Evolutionary conservation across 2,329 filamentous ascomycete species (phyloP).

Genomic region (Lojkania enalia): DNA sequence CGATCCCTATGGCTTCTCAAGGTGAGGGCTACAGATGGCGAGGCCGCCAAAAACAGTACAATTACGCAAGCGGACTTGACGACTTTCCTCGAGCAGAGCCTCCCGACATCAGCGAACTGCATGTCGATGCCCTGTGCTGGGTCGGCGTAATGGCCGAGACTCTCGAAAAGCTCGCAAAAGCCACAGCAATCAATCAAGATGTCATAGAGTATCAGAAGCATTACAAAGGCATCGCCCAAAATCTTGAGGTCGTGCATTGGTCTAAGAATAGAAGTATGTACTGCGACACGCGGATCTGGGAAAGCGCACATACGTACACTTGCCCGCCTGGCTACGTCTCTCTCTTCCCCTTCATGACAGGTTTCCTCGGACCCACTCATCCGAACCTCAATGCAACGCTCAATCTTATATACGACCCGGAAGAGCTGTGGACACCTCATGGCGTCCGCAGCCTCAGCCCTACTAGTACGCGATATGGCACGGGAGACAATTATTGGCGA

Average conservation of each 20-base stretch:
- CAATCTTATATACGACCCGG: constrained; percentile 74
- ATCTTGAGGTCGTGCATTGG: constrained; percentile 92
- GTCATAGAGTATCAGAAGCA: constrained; percentile 68
- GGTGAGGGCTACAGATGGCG: constrained; percentile 93
- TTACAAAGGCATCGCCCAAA: constrained; percentile 73
- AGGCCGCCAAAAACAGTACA: constrained; percentile 78
- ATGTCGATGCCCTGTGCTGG: constrained; percentile 92
- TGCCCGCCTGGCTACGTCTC: constrained; percentile 96
- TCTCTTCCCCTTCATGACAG: constrained; percentile 85
- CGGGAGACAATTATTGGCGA: constrained; percentile 94
- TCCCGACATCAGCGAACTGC: constrained; percentile 88
- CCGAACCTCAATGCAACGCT: constrained; percentile 72
- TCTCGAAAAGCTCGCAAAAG: constrained; percentile 73
- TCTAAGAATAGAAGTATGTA: constrained; percentile 76
- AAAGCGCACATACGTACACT: constrained; percentile 78
- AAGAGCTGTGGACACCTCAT: constrained; percentile 82
- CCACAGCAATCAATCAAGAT: constrained; percentile 73
- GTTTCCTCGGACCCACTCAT: constrained; percentile 72
- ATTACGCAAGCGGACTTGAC: constrained; percentile 86
- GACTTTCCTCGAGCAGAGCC: constrained; percentile 92
- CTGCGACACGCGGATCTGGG: constrained; percentile 88
- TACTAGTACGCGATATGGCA: constrained; percentile 76
- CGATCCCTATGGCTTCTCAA: constrained; percentile 26
- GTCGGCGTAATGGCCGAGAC: constrained; percentile 90
- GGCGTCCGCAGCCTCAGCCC: constrained; percentile 86